These are phyloP conservation scores for Xenosphaeropsis pyriputrescens DNA, from an alignment of 2,329 filamentous ascomycete genomes.

Conservation along the genomic window DNA sequence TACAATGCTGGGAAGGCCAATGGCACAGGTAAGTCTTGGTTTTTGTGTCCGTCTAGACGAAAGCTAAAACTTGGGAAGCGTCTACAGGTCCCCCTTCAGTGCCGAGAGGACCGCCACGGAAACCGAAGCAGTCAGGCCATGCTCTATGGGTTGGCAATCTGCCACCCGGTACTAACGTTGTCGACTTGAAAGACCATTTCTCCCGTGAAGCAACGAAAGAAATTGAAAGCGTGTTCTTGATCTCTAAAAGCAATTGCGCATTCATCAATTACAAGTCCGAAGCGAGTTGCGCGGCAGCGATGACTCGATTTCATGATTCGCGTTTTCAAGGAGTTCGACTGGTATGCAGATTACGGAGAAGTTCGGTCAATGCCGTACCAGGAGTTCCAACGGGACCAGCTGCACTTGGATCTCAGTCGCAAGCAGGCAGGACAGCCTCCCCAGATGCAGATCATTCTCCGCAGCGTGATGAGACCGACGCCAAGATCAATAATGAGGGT, in stretches of 20 bases:
- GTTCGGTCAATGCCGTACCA: constrained; percentile 21
- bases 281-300: constrained; percentile 56
- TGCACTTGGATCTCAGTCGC: constrained; percentile 10
- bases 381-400: constrained; percentile 16
- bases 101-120: constrained; percentile 48
- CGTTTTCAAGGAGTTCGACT: constrained; percentile 75
- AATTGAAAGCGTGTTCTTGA: constrained; percentile 82
- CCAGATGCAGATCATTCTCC: constrained; percentile 19
- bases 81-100: constrained; percentile 14
- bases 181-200: constrained; percentile 81
- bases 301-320: constrained; percentile 79
- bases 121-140: constrained; percentile 60
- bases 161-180: constrained; percentile 67
- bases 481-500: constrained; percentile 1
- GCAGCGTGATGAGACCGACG: constrained; percentile 4
- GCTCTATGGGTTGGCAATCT: constrained; percentile 95
- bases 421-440: constrained; percentile 9
- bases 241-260: constrained; percentile 93
- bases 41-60: neutral
- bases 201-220: constrained; percentile 60
- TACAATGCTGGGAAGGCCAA: constrained; percentile 4
- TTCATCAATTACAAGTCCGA: constrained; percentile 93
- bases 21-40: constrained; percentile 14
- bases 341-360: constrained; percentile 66
- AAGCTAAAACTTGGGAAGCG: neutral